Percentiles rank a stretch among this genome's conserved stretches.
Conservation (phyloP, 352 stramenopile genomes). For the Elongisporangium senticosum region DNA sequence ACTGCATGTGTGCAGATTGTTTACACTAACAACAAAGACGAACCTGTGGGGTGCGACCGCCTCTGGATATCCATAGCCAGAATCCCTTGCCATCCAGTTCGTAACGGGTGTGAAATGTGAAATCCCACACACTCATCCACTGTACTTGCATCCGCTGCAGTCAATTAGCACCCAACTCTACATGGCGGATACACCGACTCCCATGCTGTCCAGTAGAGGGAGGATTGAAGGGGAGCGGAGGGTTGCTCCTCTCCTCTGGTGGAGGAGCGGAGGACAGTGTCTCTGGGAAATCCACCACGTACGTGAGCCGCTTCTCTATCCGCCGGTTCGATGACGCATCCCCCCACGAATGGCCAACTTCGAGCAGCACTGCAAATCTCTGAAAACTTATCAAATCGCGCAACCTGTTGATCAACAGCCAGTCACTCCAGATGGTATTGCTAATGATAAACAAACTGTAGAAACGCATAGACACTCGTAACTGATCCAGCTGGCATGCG, state of each 20-base stretch:
- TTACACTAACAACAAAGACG: background rate
- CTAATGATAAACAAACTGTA: background rate
- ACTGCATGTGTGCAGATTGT: background rate
- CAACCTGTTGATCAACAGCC: background rate
- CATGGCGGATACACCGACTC: background rate
- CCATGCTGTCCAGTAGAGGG: too few relatives aligned
- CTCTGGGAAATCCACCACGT: background rate
- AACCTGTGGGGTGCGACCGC: background rate
- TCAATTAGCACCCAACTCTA: background rate
- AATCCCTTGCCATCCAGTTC: background rate
- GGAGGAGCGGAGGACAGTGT: background rate
- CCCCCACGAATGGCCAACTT: background rate
- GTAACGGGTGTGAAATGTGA: background rate
- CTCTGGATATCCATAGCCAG: background rate
- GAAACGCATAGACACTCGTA: background rate
- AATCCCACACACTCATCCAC: background rate
- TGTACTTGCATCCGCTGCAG: background rate
- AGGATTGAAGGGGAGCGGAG: background rate
- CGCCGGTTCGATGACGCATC: background rate
- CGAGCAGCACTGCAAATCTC: background rate
- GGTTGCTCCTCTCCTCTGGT: background rate
- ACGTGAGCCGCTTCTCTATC: background rate
- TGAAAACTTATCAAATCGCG: background rate
- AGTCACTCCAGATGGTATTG: background rate
- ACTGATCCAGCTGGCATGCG: background rate